Evolutionary conservation across 2,329 filamentous ascomycete genomes (phyloP), one percentile per base, ranked within the genome.

Genomic region (Penicillium sp.): DNA sequence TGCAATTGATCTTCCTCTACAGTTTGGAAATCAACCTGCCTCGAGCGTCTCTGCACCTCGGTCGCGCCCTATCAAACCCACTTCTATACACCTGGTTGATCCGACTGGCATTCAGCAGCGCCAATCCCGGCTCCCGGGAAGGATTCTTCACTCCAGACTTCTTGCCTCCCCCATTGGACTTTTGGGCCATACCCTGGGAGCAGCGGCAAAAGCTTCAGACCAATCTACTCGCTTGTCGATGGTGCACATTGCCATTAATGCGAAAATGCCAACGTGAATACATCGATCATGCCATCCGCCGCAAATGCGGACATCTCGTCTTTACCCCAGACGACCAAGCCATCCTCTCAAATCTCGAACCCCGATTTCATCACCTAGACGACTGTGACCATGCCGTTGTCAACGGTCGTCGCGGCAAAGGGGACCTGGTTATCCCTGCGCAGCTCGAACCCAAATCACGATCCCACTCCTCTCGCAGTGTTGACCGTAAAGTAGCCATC

Each of bases 1-100:
- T 75, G 4, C 67, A 76, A 43, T 60, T 62, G 30, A 74, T 76
- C 35, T 76, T 76, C 50, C 61, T 72, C n/a, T 50, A 64, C 18
- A 64, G 65, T 14, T 57, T 70, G n/a, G 71, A 74, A 47, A 49
- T 73, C 44, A 68, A 70, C 32, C 58, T 73, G 8, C 63, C 69
- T 0, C 59, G 60, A 28, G 60, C 66, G 5, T 76, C 73, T 1
- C 54, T 54, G 4, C 43, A 57, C 20, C 55, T 76, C 23, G 61
- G 65, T 14, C 37, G 51, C 13, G 57, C 56, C 9, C 57, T 73
- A 3, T 68, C 68, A 10, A 58, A 60, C 9, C 57, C 58, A 4
- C 42, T 60, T 8, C 55, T 72, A 9, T 71, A 70, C 45, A 61
- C 56, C 27, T 68, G 65, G 55, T 56, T 72, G 12, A 57, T 71